Evolutionary conservation across 805 yeast species (phyloP).

Genomic region (Wickerhamiella shivajii): DNA sequence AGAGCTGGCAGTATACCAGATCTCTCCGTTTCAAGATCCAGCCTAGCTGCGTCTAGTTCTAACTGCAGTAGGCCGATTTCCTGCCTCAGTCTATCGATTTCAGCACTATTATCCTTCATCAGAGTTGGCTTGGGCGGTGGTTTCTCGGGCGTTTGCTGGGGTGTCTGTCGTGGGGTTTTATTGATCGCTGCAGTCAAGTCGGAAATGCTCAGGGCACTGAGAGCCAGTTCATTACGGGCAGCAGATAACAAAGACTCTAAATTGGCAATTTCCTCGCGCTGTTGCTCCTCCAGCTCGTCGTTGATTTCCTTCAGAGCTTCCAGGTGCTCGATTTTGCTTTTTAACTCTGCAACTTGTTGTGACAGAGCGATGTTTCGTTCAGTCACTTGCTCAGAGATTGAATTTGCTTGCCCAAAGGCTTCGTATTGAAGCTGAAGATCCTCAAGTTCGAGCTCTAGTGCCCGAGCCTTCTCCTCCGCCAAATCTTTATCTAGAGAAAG

Average conservation of each 20-base stretch:
- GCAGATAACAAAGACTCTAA: slow-evolving; percentile 23
- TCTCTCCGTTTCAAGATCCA: slow-evolving; percentile 3
- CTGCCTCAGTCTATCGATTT: slow-evolving; percentile 10
- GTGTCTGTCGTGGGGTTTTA: too few species aligned
- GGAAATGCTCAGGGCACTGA: too few species aligned
- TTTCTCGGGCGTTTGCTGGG: neutral
- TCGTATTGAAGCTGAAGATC: slow-evolving; percentile 15
- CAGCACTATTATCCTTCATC: too few species aligned
- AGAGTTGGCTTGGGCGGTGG: neutral
- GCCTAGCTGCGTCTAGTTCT: slow-evolving; percentile 6
- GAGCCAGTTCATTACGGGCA: slow-evolving; percentile 20
- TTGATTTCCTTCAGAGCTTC: slow-evolving; percentile 40
- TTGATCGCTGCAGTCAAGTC: too few species aligned
- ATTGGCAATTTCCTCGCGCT: slow-evolving; percentile 30
- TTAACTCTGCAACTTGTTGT: slow-evolving; percentile 26
- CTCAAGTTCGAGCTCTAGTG: slow-evolving; percentile 19
- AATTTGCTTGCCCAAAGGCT: slow-evolving; percentile 20
- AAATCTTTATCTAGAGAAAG: slow-evolving; percentile 24
- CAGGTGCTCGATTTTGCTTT: slow-evolving; percentile 33
- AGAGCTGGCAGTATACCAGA: slow-evolving; percentile 1
- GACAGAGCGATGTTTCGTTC: slow-evolving; percentile 27
- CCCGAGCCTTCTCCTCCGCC: slow-evolving; percentile 23
- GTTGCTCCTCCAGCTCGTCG: slow-evolving; percentile 36
- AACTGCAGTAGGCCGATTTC: neutral
- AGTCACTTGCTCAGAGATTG: slow-evolving; percentile 28